Conservation (phyloP, 345 rosid species). For the Aquilaria malaccensis region DNA sequence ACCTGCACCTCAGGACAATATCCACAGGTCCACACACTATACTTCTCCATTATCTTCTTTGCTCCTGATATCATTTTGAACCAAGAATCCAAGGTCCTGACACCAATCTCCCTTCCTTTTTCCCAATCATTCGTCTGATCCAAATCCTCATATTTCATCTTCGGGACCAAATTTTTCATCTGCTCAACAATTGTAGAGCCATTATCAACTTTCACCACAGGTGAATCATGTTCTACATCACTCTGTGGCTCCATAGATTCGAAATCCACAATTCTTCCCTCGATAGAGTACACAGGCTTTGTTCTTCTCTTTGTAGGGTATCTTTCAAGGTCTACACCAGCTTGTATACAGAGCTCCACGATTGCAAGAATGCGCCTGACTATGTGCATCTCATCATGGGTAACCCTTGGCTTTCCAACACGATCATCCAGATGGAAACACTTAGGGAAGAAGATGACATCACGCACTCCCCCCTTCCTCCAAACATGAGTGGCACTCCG, state of each 20-base stretch:
- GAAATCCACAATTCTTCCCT: constrained; percentile 85
- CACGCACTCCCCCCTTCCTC: constrained; percentile 54
- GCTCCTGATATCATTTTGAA: constrained; percentile 63
- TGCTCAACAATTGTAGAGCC: constrained; percentile 11
- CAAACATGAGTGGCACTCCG: constrained; percentile 72
- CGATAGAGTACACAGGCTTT: constrained; percentile 74
- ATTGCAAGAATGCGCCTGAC: constrained; percentile 61
- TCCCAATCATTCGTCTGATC: constrained; percentile 8
- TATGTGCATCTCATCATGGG: constrained; percentile 47
- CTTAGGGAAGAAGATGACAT: constrained; percentile 57
- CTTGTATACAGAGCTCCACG: constrained; percentile 78
- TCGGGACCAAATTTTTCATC: constrained; percentile 7
- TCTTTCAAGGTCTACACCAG: constrained; percentile 63
- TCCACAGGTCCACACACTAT: constrained; percentile 72
- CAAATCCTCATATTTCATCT: constrained; percentile 4
- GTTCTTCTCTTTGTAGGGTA: constrained; percentile 65
- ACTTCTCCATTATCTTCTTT: constrained; percentile 51
- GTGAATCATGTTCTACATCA: constrained; percentile 10
- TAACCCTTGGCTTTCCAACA: constrained; percentile 72
- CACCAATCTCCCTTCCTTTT: constrained; percentile 35
- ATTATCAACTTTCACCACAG: background rate
- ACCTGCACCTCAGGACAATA: constrained; percentile 88
- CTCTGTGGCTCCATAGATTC: constrained; percentile 28
- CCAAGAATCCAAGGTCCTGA: constrained; percentile 52
- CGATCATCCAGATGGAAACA: constrained; percentile 82